Evolutionary conservation across 257 asterid genomes (phyloP).

Genomic region (Primulina eburnea): DNA sequence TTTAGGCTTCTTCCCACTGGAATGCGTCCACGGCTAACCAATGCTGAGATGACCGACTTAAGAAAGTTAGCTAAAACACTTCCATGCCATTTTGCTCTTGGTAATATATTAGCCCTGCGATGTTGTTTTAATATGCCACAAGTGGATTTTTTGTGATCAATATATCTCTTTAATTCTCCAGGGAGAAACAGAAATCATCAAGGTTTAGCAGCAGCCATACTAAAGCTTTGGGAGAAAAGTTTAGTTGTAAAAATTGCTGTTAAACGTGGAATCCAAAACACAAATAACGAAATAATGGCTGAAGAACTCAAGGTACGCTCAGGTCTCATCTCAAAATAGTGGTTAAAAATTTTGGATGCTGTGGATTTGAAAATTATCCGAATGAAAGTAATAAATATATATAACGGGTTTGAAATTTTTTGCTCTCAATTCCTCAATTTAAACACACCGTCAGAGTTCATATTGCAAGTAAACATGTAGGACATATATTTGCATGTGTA

Average conservation of each 20-base stretch:
- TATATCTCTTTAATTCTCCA: conserved; percentile 30
- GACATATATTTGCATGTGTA: conserved; percentile 11
- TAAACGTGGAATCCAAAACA: conserved; percentile 98
- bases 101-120: conserved; percentile 37
- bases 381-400: no score
- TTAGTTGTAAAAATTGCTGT: conserved; percentile 94
- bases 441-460: neutral
- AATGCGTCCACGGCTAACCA: conserved; percentile 83
- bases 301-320: conserved; percentile 85
- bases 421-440: no score
- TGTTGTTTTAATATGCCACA: conserved; percentile 8
- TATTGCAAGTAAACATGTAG: neutral
- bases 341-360: no score
- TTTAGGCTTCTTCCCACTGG: conserved; percentile 93
- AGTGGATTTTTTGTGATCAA: conserved; percentile 14
- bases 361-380: no score
- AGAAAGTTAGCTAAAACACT: conserved; percentile 86
- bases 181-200: conserved; percentile 98
- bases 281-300: conserved; percentile 92
- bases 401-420: no score
- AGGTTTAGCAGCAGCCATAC: conserved; percentile 81
- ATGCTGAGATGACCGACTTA: conserved; percentile 92
- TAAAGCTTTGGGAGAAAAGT: conserved; percentile 97
- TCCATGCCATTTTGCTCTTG: conserved; percentile 96
- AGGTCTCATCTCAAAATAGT: conserved; percentile 3